phyloP scores from a whole-genome alignment of 768 basidiomycete species.

The Paxillus involutus region DNA sequence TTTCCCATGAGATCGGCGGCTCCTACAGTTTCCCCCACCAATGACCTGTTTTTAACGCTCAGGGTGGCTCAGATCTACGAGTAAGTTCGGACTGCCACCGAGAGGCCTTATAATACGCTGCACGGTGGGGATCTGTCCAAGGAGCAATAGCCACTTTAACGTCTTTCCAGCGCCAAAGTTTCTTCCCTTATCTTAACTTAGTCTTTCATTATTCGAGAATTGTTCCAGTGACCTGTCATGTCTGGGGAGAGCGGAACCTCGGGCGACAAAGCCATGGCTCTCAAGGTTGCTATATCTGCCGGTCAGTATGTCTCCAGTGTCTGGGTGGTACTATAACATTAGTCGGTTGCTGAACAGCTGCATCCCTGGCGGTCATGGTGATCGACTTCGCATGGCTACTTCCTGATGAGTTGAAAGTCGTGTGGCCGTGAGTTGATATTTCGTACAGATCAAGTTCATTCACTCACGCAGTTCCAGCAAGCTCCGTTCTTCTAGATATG shows the following conservation, averaged over 20 bases:
- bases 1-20: too few species aligned
- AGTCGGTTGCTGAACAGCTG: neutral
- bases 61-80: too few species aligned
- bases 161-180: too few species aligned
- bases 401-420: conserved; percentile 10
- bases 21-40: too few species aligned
- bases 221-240: neutral
- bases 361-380: conserved; percentile 14
- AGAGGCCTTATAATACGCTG: too few species aligned
- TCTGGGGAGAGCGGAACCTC: neutral
- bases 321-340: neutral
- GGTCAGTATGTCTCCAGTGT: conserved; percentile 5
- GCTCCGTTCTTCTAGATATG: conserved; percentile 3
- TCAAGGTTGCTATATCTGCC: conserved; percentile 10
- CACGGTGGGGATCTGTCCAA: too few species aligned
- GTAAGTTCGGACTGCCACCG: too few species aligned
- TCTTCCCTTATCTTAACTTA: too few species aligned
- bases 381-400: conserved; percentile 12
- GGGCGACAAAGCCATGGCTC: neutral
- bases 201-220: too few species aligned
- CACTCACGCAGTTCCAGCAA: conserved; percentile 2
- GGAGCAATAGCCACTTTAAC: too few species aligned
- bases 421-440: conserved; percentile 23
- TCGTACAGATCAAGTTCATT: neutral
- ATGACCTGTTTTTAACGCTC: too few species aligned